Base-by-base conservation (phyloP, 1,284 basidiomycete species). In the Phylloporus sp. region DNA sequence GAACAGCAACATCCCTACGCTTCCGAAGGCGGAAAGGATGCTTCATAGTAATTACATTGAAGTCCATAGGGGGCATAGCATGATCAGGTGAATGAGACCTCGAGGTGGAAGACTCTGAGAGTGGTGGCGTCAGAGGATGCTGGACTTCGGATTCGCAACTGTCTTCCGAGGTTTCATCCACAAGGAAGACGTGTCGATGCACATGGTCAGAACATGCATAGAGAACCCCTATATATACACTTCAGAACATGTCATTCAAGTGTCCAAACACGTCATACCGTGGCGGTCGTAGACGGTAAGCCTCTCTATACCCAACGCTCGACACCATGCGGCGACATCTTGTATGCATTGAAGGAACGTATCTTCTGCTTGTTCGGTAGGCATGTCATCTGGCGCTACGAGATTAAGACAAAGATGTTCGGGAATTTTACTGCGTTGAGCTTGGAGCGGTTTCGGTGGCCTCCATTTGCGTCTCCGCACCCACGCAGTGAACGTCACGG, bases 91-190 rank as follows among this genome's bases (percentile, higher is more conserved):
- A 87, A 31, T 86, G 76, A 26, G 85, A 81, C 64, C 86, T 81
- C 10, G 88, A 90, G 31, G 83, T 84, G 28, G 88, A 85, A 68
- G 83, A 82, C 69, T 91, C 90, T 12, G 91, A 92, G 26, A 83
- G 78, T 4, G 91, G 91, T 31, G 91, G 91, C 1, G 91, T 93
- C 59, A 85, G 78, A 49, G 90, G 90, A 72, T 87, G 91, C 70
- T 86, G 84, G 6, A 83, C 72, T 66, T 87, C 87, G 20, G 82
- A 82, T 55, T 81, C 82, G 53, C 80, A 81, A 31, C 80, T 82
- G 53, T 82, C 79, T 60, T 78, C 74, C 12, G 75, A 71, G n/a
- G 67, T 64, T 40, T 70, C 72, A 51, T 74, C 68, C 46, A 69
- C 63, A 28, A 72, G 64, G 47, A 75, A 63, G 44, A 84, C 70